Base-by-base conservation (phyloP, 768 basidiomycete species). In the Galerina marginata region DNA sequence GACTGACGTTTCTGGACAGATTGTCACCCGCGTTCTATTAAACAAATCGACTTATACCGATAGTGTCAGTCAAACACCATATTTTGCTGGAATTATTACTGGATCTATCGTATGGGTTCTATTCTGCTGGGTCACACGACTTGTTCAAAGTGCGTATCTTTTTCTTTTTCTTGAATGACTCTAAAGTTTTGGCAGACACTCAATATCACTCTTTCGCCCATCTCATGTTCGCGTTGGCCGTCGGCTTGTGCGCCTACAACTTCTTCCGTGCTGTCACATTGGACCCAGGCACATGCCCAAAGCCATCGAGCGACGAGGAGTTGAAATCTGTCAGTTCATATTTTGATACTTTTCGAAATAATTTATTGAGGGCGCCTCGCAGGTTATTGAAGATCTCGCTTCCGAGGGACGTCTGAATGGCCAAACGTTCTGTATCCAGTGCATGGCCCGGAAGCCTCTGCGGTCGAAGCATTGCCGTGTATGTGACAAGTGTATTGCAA, bases 401-500 rank as follows among this genome's bases (percentile, higher is more conserved):
- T 89, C 90, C 9, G 87, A 90, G 69, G 94, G 95, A 14, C 81
- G 90, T 15, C 77, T 99, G 26, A 99, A 98, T 71, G 96, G 96
- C 1, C 95, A 95, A 72, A 95, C 95, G 9, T 99, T 99, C 74
- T 99, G 97, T 69, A 90, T 99, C 52, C 86, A 89, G 60, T 99
- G 96, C 76, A 94, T 99, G 94, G 91, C 92, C 9, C 86, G 90
- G 43, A 95, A 96, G 69, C 93, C 97, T 11, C 77, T 99, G 23
- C 85, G 97, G 6, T 96, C 94, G 33, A 99, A 96, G 73, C 97
- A 99, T 70, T 98, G 96, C 77, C 87, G 96, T 10, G 81, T 91
- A 23, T 98, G 96, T 68, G 90, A 96, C 67, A 87, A 88, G 52
- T 99, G 97, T 67, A 83, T 94, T 16, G 91, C 92, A 11, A 82